Base-by-base conservation (phyloP, 805 yeast species). In the Pichia deserticola region DNA sequence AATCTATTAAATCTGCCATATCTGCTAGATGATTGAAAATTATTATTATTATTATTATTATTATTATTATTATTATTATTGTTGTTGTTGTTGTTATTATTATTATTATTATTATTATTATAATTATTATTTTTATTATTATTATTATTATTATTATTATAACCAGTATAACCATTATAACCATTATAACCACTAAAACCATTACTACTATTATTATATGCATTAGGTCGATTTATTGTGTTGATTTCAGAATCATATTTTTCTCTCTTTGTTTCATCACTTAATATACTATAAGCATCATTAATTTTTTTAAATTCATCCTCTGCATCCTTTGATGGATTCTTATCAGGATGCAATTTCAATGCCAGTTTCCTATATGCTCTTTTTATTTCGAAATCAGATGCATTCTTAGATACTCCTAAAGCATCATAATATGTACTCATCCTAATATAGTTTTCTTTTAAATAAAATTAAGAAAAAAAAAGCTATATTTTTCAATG, bases 281-380 rank as follows among this genome's bases (percentile, higher is more conserved):
- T 76, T 40, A 92, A 71, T 2, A 84, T 82, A 59, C 86, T 95
- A 65, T 92, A 89, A 0, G 97, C 97, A 60, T 85, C 88, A 63
- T 87, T 92, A 50, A 92, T 83, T 47, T 81, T 85, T 52, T 92
- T 87, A 93, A 92, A 90, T 59, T 84, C 85, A 49, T 74, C 75
- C 64, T 88, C 95, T 28, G 86, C 86, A 48, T 82, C 73, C 45
- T 60, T 59, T 42, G 67, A 70, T 11, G 78, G 80, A 61, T 86
- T 84, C 69, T 88, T 87, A 62, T 87, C 96, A 0, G 96, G 96
- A 63, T 87, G 96, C 60, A 77, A 77, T 54, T 70, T 72, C 51
- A 86, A 73, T 4, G 95, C 95, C 57, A 81, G 75, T 59, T 78
- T 81, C 58, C 89, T 74, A 68, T 85, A 88, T 1, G 95, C 89